Conservation (phyloP, 495 filamentous ascomycete species). For the Lasiosphaeria hispida region DNA sequence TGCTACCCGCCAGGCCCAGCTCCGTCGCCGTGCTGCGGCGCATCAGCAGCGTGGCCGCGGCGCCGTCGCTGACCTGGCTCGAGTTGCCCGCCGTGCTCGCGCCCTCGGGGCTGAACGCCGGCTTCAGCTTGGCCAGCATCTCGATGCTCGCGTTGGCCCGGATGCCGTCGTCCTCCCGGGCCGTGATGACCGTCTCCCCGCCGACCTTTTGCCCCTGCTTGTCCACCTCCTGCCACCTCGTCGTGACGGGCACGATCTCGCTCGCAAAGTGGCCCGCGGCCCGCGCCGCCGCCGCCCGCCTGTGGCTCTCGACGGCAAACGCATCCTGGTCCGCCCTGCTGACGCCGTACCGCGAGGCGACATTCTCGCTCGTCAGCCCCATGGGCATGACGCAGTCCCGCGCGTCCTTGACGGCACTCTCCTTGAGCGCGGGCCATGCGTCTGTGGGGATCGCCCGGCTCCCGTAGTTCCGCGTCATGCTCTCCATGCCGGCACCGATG, state of each 20-base stretch:
- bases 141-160: slow-evolving; percentile 62
- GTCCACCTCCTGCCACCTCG: slow-evolving; percentile 62
- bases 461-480: slow-evolving; percentile 89
- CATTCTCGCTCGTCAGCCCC: slow-evolving; percentile 91
- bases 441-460: slow-evolving; percentile 76
- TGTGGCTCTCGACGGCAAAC: slow-evolving; percentile 73
- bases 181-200: slow-evolving; percentile 46
- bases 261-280: slow-evolving; percentile 64
- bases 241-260: slow-evolving; percentile 76
- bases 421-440: slow-evolving; percentile 70
- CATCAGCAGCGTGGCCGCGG: slow-evolving; percentile 79
- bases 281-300: slow-evolving; percentile 67
- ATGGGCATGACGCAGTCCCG: slow-evolving; percentile 89
- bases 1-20: slow-evolving; percentile 63
- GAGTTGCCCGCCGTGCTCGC: slow-evolving; percentile 84
- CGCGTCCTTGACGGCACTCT: slow-evolving; percentile 64
- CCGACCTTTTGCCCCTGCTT: slow-evolving; percentile 57
- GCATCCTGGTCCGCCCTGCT: slow-evolving; percentile 73
- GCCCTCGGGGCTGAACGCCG: slow-evolving; percentile 73
- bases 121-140: slow-evolving; percentile 74
- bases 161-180: slow-evolving; percentile 82
- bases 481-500: slow-evolving; percentile 88
- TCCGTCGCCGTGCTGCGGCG: slow-evolving; percentile 74
- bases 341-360: slow-evolving; percentile 75
- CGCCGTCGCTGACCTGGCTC: slow-evolving; percentile 82